Evolutionary conservation across 1,284 basidiomycete genomes (phyloP), one percentile per base, ranked within the genome.

Genomic region (Bondarzewia mesenterica): DNA sequence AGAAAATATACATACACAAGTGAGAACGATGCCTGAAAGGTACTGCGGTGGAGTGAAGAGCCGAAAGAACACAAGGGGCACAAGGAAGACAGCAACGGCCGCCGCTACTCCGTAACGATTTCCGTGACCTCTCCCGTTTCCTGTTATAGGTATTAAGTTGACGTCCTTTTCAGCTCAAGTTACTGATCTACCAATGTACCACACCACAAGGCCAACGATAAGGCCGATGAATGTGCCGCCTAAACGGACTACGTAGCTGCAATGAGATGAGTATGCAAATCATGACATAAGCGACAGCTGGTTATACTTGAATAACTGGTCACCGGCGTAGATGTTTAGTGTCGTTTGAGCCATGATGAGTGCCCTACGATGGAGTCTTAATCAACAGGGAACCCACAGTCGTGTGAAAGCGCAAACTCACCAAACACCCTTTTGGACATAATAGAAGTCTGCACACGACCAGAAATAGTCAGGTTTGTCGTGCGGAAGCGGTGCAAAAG

Each of bases 281-380:
- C 29, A 51, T 50, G 37, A 65, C 52, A 20, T 58, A 51, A 22
- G 67, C 58, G n/a, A n/a, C n/a, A n/a, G n/a, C n/a, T n/a, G n/a
- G n/a, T n/a, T n/a, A 23, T 65, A 78, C 63, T 72, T 72, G 55
- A 65, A 71, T 12, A 85, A 71, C 57, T 83, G 80, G 57, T 85
- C 81, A 7, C 79, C 78, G 0, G 75, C 72, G 51, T 75, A 80
- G 8, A 84, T 71, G 38, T 77, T 80, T 43, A 85, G 55, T 1
- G 78, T 78, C 0, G 77, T 80, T 56, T 85, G 82, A 0, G 78
- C 72, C 79, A 83, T 85, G 59, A 84, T 82, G 48, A 83, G 60
- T 2, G 79, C 80, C 81, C 81, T 72, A 44, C 7, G 4, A 42
- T 18, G 18, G 32, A 10, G 2, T 26, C 23, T 23, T 45, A n/a